Evolutionary conservation across 2,329 filamentous ascomycete species (phyloP).

Genomic region (Sordariomycetes sp.): DNA sequence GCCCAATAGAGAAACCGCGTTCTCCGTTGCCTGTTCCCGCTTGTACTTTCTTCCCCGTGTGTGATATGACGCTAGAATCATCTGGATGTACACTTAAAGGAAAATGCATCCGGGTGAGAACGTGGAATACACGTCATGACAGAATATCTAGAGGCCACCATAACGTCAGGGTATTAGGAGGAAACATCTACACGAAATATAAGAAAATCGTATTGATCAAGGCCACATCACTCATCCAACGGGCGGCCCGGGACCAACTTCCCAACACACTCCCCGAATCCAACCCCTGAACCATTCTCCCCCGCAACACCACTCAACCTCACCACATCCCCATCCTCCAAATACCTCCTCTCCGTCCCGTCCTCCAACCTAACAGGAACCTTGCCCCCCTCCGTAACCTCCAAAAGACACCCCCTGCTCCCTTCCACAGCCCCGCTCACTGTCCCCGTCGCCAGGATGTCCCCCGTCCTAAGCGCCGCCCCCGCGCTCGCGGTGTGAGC

Average conservation of each 20-base stretch:
- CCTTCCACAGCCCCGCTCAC: slow-evolving; percentile 22
- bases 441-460: slow-evolving; percentile 35
- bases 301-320: slow-evolving; percentile 26
- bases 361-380: slow-evolving; percentile 15
- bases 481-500: slow-evolving; percentile 64
- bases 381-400: slow-evolving; percentile 24
- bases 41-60: too few relatives aligned
- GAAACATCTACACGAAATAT: too few relatives aligned
- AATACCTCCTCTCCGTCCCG: slow-evolving; percentile 16
- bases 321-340: slow-evolving; percentile 32
- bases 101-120: not conserved
- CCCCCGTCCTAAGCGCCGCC: slow-evolving; percentile 58
- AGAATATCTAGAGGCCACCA: too few relatives aligned
- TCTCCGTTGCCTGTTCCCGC: too few relatives aligned
- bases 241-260: slow-evolving; percentile 21
- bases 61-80: too few relatives aligned
- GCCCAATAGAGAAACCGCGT: too few relatives aligned
- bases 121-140: too few relatives aligned
- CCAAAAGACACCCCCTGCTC: slow-evolving; percentile 27
- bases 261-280: slow-evolving; percentile 32
- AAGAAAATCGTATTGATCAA: not conserved
- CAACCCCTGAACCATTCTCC: slow-evolving; percentile 20
- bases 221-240: slow-evolving; percentile 7
- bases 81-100: too few relatives aligned
- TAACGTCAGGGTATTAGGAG: too few relatives aligned